phyloP scores from a whole-genome alignment of 2,329 filamentous ascomycete species.

The Xylariales sp. region DNA sequence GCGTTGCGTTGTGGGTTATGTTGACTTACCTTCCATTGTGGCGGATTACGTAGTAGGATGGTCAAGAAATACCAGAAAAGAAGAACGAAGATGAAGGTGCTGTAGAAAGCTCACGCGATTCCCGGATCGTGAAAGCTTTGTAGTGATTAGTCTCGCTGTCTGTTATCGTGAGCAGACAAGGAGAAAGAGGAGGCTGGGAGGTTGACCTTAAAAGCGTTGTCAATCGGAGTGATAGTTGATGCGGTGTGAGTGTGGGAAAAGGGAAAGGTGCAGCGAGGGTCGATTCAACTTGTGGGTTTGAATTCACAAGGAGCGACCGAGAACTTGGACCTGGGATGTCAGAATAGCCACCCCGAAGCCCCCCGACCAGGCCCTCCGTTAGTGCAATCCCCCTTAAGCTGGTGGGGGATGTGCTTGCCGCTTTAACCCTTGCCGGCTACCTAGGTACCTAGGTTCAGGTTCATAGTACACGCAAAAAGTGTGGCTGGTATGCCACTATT shows the following conservation, averaged over 20 bases:
- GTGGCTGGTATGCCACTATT: neutral
- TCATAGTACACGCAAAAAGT: no score
- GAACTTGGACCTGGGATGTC: neutral
- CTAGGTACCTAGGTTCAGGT: no score
- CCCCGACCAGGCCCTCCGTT: neutral
- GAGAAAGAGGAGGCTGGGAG: conserved; percentile 27
- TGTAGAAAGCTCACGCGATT: conserved; percentile 33
- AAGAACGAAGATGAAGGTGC: conserved; percentile 23
- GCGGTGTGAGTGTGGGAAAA: conserved; percentile 9
- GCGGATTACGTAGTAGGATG: conserved; percentile 39
- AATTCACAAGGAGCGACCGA: conserved; percentile 8
- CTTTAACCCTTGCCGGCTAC: conserved; percentile 2
- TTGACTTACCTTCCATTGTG: conserved; percentile 61
- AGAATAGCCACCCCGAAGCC: neutral
- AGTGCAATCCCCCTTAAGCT: conserved; percentile 3
- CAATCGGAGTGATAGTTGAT: conserved; percentile 10
- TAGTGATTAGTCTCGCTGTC: conserved; percentile 22
- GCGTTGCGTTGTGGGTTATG: conserved; percentile 18
- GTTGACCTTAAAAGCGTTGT: conserved; percentile 27
- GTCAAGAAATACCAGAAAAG: conserved; percentile 22
- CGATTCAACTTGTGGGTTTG: conserved; percentile 7
- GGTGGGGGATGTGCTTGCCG: conserved; percentile 4
- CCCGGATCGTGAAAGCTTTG: conserved; percentile 28
- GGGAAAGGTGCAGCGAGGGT: conserved; percentile 2
- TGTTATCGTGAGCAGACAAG: conserved; percentile 30